Percentiles rank a stretch among this genome's conserved stretches.
phyloP scores from a whole-genome alignment of 306 rosid genomes.

The Geum urbanum region DNA sequence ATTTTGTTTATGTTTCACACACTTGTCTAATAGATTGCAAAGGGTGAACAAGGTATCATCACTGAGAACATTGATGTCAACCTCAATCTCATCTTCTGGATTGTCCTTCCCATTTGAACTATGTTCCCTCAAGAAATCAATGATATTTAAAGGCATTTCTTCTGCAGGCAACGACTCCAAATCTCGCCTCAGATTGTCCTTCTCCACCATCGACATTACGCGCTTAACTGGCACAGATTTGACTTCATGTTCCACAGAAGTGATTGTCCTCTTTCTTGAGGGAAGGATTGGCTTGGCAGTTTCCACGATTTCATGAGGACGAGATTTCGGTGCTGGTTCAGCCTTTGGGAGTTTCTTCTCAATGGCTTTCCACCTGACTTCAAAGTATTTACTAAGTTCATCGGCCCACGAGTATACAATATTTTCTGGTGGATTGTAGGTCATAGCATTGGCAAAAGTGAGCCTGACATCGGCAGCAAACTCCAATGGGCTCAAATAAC shows the following conservation, averaged over 20 bases:
- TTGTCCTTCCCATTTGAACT: slow-evolving; percentile 61
- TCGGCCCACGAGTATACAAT: slow-evolving; percentile 70
- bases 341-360: slow-evolving; percentile 60
- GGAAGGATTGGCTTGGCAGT: slow-evolving; percentile 42
- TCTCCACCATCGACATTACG: slow-evolving; percentile 64
- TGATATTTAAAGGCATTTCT: slow-evolving; percentile 62
- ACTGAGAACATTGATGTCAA: slow-evolving; percentile 71
- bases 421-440: slow-evolving; percentile 74
- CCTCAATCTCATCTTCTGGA: slow-evolving; percentile 79
- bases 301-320: slow-evolving; percentile 32
- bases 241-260: slow-evolving; percentile 44
- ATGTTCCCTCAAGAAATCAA: slow-evolving; percentile 67
- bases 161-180: slow-evolving; percentile 69
- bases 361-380: slow-evolving; percentile 69
- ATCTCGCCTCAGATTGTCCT: slow-evolving; percentile 50
- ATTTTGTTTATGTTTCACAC: slow-evolving; percentile 50
- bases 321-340: slow-evolving; percentile 37
- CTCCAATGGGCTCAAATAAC: slow-evolving; percentile 46
- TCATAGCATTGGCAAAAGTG: slow-evolving; percentile 76
- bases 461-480: slow-evolving; percentile 63
- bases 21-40: slow-evolving; percentile 62
- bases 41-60: slow-evolving; percentile 62
- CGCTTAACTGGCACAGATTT: slow-evolving; percentile 40
- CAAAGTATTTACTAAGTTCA: slow-evolving; percentile 58
- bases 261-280: slow-evolving; percentile 58